Conservation (phyloP, 192 early-diverging fungal species). For the Backusella macrospora region DNA sequence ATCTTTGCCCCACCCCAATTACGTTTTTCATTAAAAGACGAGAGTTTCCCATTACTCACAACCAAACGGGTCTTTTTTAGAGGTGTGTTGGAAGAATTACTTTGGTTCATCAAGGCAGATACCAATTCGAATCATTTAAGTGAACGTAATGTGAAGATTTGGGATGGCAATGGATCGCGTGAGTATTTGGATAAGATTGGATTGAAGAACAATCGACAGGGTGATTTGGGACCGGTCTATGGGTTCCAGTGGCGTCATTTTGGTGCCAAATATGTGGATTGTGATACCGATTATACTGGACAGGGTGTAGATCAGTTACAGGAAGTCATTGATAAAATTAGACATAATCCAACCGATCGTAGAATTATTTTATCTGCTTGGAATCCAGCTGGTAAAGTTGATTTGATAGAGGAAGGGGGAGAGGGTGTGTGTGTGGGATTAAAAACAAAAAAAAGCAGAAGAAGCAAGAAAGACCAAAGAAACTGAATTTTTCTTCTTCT, state of each 20-base stretch:
- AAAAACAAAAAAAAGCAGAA: not conserved
- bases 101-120: slow-evolving; percentile 94
- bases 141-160: slow-evolving; percentile 78
- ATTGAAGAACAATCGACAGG: slow-evolving; percentile 70
- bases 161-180: slow-evolving; percentile 91
- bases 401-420: not conserved
- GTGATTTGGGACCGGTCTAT: slow-evolving; percentile 95
- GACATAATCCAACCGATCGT: slow-evolving; percentile 83
- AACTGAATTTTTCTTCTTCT: not conserved
- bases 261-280: slow-evolving; percentile 86
- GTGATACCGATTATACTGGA: slow-evolving; percentile 85
- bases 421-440: no score
- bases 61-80: slow-evolving; percentile 95
- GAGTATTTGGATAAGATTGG: slow-evolving; percentile 88
- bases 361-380: slow-evolving; percentile 95
- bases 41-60: slow-evolving; percentile 86
- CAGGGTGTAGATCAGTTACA: slow-evolving; percentile 93
- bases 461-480: no score
- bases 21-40: slow-evolving; percentile 78
- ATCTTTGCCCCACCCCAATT: slow-evolving; percentile 87
- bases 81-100: slow-evolving; percentile 89
- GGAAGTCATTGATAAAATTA: slow-evolving; percentile 85
- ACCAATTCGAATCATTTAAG: slow-evolving; percentile 80
- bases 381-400: slow-evolving; percentile 86
- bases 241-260: slow-evolving; percentile 99